A percentile compares a stretch with the other conserved stretches of the same genome.
Conservation (phyloP, 257 asterid species). For the Cordia subcordata region DNA sequence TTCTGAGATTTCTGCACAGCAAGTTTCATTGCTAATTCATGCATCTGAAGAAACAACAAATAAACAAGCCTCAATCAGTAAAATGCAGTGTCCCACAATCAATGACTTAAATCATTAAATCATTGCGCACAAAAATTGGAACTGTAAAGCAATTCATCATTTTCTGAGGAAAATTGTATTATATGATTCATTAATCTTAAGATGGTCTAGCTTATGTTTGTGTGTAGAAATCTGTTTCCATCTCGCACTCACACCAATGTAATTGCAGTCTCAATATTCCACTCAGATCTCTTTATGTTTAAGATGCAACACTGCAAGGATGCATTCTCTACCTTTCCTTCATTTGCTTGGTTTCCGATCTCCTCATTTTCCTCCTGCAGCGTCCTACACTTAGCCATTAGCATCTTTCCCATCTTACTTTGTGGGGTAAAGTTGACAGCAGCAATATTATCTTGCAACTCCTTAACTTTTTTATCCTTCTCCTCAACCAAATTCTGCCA, state of each 20-base stretch:
- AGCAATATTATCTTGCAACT: conserved; percentile 85
- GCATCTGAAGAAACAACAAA: conserved; percentile 45
- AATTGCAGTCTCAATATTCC: not conserved
- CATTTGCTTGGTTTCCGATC: conserved; percentile 96
- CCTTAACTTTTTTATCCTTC: conserved; percentile 90
- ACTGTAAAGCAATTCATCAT: not conserved
- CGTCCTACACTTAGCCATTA: conserved; percentile 95
- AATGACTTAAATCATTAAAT: not conserved
- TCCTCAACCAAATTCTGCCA: conserved; percentile 92
- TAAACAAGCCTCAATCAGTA: conserved; percentile 7
- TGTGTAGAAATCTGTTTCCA: not conserved
- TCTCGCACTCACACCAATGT: not conserved
- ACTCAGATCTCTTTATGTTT: no score
- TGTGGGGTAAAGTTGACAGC: conserved; percentile 93
- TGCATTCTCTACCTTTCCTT: conserved; percentile 74
- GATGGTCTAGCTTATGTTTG: not conserved
- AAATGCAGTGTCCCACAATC: not conserved
- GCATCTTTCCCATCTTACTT: conserved; percentile 96
- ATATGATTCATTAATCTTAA: not conserved
- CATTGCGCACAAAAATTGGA: not conserved
- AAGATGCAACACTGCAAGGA: no score
- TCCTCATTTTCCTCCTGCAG: conserved; percentile 95
- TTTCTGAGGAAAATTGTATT: not conserved
- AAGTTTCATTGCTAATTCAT: conserved; percentile 81
- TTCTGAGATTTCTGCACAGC: conserved; percentile 80